Base-by-base conservation (phyloP, 1,284 basidiomycete species). In the Xanthoconium separans region DNA sequence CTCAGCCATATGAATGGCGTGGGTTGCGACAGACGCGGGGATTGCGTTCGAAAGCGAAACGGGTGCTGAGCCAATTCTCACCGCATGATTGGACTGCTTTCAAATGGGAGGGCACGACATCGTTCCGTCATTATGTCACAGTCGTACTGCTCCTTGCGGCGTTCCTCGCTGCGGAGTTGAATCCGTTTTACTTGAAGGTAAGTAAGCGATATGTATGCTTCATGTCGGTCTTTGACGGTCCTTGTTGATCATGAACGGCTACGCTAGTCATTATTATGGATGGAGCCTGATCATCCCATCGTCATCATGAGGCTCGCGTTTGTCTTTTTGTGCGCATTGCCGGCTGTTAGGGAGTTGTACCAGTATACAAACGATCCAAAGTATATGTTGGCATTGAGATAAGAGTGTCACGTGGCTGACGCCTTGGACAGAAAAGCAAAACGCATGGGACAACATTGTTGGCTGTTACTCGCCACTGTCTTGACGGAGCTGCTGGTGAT, bases 51-150 rank as follows among this genome's bases (percentile, higher is more conserved):
- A 90, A 91, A 68, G 87, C 90, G 33, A 83, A 80, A 58, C 81
- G 89, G 30, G 87, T 92, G 39, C 74, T 91, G 45, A 86, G 81
- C 58, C 90, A 92, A 62, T 91, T 93, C 68, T 89, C 87, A 10
- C 91, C 91, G 15, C 86, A 89, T 57, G 90, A 93, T 64, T 93
- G 89, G 75, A 93, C 90, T 20, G 81, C 87, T 12, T 93, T 93
- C 77, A 82, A 89, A 64, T 93, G 91, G 91, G 89, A 87, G 60
- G 87, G 89, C 16, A 89, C 91, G 6, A 80, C 83, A 18, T 84
- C 85, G 31, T 89, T 91, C 64, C 74, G 79, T 34, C 85, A 91
- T 69, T 93, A 90, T 66, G 72, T 85, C 54, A 81, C 79, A 1
- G 89, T 92, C 31, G 86, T 92, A 12, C 64, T 87, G 24, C 77